Evolutionary conservation across 371 early-diverging fungal species (phyloP), one percentile per base, ranked within the genome.

Genomic region (Mucor circinelloides): DNA sequence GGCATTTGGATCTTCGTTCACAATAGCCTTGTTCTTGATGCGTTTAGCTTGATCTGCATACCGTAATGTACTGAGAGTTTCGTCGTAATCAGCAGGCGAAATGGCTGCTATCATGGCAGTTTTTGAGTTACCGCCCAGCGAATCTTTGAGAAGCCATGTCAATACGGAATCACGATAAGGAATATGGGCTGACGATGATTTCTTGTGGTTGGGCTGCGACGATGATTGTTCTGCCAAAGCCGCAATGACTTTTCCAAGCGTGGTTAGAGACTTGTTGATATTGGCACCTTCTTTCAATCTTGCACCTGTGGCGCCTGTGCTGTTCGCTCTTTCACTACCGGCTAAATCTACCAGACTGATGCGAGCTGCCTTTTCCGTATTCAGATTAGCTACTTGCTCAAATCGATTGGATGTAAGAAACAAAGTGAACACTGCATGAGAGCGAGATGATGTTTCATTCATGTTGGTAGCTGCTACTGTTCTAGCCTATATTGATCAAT

Each of bases 201-300:
- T 52, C 6, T 31, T n/a, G 19, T 56, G 28, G 56, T 9, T 21
- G 7, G 62, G 46, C 6, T 52, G 76, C 36, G 63, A 28, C 36
- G 63, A 28, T 13, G 87, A 85, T 57, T 82, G 85, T 44, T 94
- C 94, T 7, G 95, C 93, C 31, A 99, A 85, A 23, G 94, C 93
- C 10, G 91, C 90, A 58, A 99, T 99, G 17, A 99, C 99, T 70
- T 96, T 98, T 19, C 98, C 97, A 1, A 99, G 85, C 0, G 95
- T 87, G n/a, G 94, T 91, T 15, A 99, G 82, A 7, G 94, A 94
- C 78, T 91, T 93, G 83, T 99, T 99, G 70, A 99, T 99, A 68
- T 95, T 92, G 6, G 95, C 94, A 17, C 98, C 99, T 79, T 99
- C 99, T 74, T 96, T 97, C 9, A 99, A 79, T 6, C 99, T 87